Conservation (phyloP, 2,329 filamentous ascomycete species). For the Nothomitra cinnamomea region DNA sequence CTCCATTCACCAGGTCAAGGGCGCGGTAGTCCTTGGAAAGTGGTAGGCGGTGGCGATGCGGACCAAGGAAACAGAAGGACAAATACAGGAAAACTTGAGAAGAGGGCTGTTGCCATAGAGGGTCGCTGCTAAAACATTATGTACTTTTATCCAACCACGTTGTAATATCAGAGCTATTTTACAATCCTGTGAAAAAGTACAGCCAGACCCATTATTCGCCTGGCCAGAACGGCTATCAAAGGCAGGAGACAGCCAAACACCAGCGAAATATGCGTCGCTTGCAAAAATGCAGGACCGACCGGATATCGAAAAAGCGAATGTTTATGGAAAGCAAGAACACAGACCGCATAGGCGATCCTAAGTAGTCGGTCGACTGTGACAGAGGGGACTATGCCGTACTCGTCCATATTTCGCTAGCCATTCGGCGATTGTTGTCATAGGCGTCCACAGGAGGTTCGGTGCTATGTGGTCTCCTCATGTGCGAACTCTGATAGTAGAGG, state of each 20-base stretch:
- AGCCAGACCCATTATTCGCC: background rate
- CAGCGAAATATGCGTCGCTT: slow-evolving; percentile 1
- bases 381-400: slow-evolving; percentile 1
- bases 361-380: background rate
- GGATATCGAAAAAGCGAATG: background rate
- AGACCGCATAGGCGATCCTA: too few species aligned
- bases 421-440: slow-evolving; percentile 44
- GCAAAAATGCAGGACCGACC: background rate
- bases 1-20: too few species aligned
- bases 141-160: background rate
- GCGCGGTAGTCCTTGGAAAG: too few species aligned
- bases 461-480: slow-evolving; percentile 57
- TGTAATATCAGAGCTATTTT: background rate
- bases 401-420: slow-evolving; percentile 12
- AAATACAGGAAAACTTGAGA: too few species aligned
- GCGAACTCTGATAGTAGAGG: slow-evolving; percentile 55
- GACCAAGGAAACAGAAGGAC: too few species aligned
- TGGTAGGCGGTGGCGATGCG: too few species aligned
- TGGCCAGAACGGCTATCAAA: background rate
- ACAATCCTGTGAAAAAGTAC: background rate
- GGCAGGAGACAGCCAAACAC: background rate
- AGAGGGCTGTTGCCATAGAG: background rate
- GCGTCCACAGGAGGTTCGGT: slow-evolving; percentile 46
- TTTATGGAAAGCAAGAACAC: background rate
- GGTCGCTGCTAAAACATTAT: background rate